These are phyloP conservation scores for Salvia splendens DNA, from an alignment of 257 asterid species.

Conservation along the genomic window DNA sequence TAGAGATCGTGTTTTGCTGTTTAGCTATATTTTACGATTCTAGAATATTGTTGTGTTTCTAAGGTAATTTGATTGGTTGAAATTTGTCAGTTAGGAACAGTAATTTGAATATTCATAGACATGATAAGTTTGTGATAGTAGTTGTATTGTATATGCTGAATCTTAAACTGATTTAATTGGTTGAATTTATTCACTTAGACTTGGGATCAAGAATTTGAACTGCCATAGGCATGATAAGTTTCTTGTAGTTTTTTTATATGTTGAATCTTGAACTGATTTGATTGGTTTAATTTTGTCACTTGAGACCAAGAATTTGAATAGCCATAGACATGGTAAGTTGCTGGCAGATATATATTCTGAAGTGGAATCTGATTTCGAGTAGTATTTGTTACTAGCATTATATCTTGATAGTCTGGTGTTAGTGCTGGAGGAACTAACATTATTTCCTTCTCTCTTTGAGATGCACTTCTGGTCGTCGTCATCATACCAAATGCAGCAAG, in stretches of 20 bases:
- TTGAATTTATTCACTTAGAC: too few relatives aligned
- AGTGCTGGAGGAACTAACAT: slow-evolving; percentile 78
- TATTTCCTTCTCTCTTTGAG: slow-evolving; percentile 98
- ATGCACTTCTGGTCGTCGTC: slow-evolving; percentile 84
- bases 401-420: slow-evolving; percentile 6
- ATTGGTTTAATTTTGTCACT: not conserved
- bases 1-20: too few relatives aligned
- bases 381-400: not conserved
- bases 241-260: too few relatives aligned
- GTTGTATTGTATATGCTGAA: too few relatives aligned
- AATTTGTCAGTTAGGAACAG: slow-evolving; percentile 1
- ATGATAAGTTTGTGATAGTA: too few relatives aligned
- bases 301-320: not conserved
- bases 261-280: not conserved
- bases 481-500: slow-evolving; percentile 98
- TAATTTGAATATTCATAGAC: not conserved
- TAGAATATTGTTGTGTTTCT: too few relatives aligned
- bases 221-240: too few relatives aligned
- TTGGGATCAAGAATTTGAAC: too few relatives aligned
- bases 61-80: too few relatives aligned
- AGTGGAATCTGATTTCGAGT: slow-evolving; percentile 1
- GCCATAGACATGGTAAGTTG: not conserved
- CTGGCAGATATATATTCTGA: not conserved
- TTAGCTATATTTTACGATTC: too few relatives aligned
- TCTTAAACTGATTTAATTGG: too few relatives aligned